A percentile compares a stretch with the other conserved stretches of the same genome.
Conservation (phyloP, 495 filamentous ascomycete genomes). For the Jackrogersella multiformis region DNA sequence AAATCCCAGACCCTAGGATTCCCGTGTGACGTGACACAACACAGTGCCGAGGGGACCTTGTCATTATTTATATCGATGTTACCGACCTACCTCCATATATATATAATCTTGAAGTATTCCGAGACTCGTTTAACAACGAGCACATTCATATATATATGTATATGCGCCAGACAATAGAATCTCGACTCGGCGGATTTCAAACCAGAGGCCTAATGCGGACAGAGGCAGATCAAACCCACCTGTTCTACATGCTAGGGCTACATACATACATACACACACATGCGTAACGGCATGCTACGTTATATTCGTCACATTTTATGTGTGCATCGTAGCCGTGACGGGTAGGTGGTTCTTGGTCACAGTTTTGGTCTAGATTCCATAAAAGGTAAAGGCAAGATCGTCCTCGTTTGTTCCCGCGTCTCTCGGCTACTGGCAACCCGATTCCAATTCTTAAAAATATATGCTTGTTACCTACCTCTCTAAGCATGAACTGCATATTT, state of each 20-base stretch:
- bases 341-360: conserved; percentile 19
- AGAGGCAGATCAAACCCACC: conserved; percentile 23
- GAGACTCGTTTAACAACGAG: conserved; percentile 14
- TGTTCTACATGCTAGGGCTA: neutral
- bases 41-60: conserved; percentile 30
- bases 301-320: conserved; percentile 18
- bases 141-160: too few relatives aligned
- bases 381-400: conserved; percentile 30
- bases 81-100: neutral
- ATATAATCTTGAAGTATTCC: neutral
- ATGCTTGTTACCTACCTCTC: conserved; percentile 3
- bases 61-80: conserved; percentile 1
- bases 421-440: conserved; percentile 34
- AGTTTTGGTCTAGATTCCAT: conserved; percentile 16
- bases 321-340: conserved; percentile 23
- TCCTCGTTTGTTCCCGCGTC: conserved; percentile 33
- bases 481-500: neutral
- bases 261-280: conserved; percentile 4
- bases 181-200: conserved; percentile 18
- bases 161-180: conserved; percentile 29
- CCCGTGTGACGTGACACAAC: conserved; percentile 42
- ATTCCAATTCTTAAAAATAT: conserved; percentile 17
- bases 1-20: conserved; percentile 40
- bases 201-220: conserved; percentile 30
- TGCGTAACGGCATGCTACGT: conserved; percentile 29